Evolutionary conservation across 148 eudicot genomes (phyloP).

Genomic region (Rhododendron simsii): DNA sequence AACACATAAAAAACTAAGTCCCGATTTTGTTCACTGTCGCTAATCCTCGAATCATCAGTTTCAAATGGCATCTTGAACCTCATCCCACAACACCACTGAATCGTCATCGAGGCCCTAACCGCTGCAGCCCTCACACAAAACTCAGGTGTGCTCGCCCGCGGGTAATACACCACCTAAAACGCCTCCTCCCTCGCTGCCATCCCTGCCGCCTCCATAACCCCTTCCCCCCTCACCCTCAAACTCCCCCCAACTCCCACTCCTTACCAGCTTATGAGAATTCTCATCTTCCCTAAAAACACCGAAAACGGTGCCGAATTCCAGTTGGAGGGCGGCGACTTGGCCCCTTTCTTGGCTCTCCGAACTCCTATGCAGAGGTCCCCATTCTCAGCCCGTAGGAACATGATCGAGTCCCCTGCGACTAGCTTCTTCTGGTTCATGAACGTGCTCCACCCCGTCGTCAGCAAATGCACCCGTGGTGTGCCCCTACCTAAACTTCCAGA

Average conservation of each 20-base stretch:
- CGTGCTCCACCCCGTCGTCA: constrained; percentile 64
- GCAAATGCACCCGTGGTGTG: constrained; percentile 52
- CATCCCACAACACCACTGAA: constrained; percentile 50
- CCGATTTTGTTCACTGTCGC: not conserved
- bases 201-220: constrained; percentile 32
- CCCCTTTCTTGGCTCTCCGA: constrained; percentile 41
- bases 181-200: constrained; percentile 40
- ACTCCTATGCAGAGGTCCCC: constrained; percentile 53
- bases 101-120: constrained; percentile 43
- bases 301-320: no score
- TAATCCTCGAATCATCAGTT: constrained; percentile 49
- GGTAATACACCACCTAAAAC: constrained; percentile 48
- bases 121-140: constrained; percentile 39
- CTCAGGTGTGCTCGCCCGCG: constrained; percentile 50
- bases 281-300: constrained; percentile 39
- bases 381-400: constrained; percentile 45
- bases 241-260: constrained; percentile 24
- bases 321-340: constrained; percentile 21
- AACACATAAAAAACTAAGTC: no score
- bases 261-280: constrained; percentile 15
- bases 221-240: constrained; percentile 30
- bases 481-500: constrained; percentile 56
- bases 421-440: constrained; percentile 60
- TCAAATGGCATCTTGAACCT: constrained; percentile 62
- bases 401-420: constrained; percentile 58